Conservation (phyloP, 2,329 filamentous ascomycete species). For the Dryadomyces sulphureus region DNA sequence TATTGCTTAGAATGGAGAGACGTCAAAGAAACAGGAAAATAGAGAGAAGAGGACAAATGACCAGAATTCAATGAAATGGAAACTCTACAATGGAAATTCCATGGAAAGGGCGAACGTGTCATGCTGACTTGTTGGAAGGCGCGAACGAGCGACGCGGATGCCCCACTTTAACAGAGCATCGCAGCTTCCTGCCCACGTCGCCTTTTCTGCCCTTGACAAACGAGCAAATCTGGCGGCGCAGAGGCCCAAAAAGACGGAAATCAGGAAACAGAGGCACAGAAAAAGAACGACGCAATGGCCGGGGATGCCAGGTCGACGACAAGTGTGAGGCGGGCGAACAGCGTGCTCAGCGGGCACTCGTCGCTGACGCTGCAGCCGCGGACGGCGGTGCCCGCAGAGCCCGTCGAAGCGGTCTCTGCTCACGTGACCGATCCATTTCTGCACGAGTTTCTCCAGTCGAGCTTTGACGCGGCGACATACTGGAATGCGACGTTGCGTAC, state of each 20-base stretch:
- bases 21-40: too few relatives aligned
- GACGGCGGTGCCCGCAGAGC: slow-evolving; percentile 12
- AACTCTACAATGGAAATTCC: too few relatives aligned
- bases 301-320: slow-evolving; percentile 22
- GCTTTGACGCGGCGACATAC: slow-evolving; percentile 74
- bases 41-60: too few relatives aligned
- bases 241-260: not conserved
- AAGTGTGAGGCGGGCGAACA: slow-evolving; percentile 30
- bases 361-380: slow-evolving; percentile 22
- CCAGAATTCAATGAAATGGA: too few relatives aligned
- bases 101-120: too few relatives aligned
- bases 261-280: not conserved
- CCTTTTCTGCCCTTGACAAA: not conserved
- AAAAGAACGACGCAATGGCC: slow-evolving; percentile 16
- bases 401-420: slow-evolving; percentile 34
- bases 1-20: too few relatives aligned
- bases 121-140: too few relatives aligned
- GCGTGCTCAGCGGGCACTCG: slow-evolving; percentile 15
- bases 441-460: slow-evolving; percentile 61
- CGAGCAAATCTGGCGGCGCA: too few relatives aligned
- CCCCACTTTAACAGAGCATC: not conserved
- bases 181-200: not conserved
- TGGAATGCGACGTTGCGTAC: slow-evolving; percentile 55
- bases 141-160: not conserved
- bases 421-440: slow-evolving; percentile 61